Percentiles rank a stretch among this genome's conserved stretches.
Conservation (phyloP, 2,329 filamentous ascomycete species). For the Alternaria ventricosa region DNA sequence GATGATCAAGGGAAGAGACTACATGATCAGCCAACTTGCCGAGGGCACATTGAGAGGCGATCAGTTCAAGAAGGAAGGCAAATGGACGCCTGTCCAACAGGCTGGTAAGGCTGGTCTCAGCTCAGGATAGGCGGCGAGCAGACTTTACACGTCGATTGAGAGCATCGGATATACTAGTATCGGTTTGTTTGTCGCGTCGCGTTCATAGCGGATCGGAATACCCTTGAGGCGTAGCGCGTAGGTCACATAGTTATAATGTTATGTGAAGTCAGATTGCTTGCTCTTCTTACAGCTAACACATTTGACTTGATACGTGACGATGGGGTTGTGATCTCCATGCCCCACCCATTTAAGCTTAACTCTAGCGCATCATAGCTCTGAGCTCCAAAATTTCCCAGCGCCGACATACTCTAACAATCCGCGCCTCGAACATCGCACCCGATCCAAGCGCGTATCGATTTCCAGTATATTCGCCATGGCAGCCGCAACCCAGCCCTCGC, state of each 20-base stretch:
- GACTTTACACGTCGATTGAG: not conserved
- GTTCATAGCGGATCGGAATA: constrained; percentile 3
- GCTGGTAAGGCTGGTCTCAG: constrained; percentile 31
- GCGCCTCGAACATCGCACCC: not conserved
- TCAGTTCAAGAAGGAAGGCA: constrained; percentile 44
- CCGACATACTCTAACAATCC: not conserved
- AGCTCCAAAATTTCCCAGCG: constrained; percentile 36
- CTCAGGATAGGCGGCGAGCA: constrained; percentile 14
- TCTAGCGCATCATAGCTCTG: constrained; percentile 30
- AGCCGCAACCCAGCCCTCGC: constrained; percentile 24
- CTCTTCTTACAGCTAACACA: no score
- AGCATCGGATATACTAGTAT: not conserved
- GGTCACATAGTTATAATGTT: not conserved
- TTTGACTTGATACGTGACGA: not conserved
- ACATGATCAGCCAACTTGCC: constrained; percentile 41
- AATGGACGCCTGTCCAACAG: constrained; percentile 41
- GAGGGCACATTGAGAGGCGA: constrained; percentile 36
- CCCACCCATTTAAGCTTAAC: constrained; percentile 22
- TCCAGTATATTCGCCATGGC: constrained; percentile 23
- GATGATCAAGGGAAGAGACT: constrained; percentile 54
- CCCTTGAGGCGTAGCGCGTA: not conserved
- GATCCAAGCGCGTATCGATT: not conserved
- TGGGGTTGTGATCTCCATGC: constrained; percentile 6
- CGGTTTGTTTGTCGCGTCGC: not conserved
- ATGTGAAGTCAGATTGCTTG: not conserved